A percentile compares a stretch with the other conserved stretches of the same genome.
phyloP scores from a whole-genome alignment of 1,284 basidiomycete genomes.

The Thelephora terrestris region DNA sequence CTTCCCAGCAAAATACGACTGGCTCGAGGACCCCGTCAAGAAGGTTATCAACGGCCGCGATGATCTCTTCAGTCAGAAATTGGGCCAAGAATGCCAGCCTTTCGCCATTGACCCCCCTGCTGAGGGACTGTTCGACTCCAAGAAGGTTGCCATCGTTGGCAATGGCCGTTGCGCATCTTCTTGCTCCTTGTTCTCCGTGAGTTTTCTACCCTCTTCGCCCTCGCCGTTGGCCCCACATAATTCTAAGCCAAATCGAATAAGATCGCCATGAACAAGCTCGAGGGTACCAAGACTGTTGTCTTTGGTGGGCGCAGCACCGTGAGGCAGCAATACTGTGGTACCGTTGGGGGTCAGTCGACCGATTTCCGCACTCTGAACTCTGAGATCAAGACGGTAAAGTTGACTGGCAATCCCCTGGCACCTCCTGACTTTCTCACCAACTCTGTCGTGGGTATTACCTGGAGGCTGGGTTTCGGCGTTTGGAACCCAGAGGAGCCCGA shows the following conservation, averaged over 20 bases:
- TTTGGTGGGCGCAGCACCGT: constrained; percentile 40
- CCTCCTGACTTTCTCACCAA: constrained; percentile 25
- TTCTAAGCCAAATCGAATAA: constrained; percentile 14
- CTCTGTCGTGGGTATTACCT: constrained; percentile 49
- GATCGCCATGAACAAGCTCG: constrained; percentile 51
- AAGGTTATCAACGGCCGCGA: constrained; percentile 34
- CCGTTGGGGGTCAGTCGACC: constrained; percentile 49
- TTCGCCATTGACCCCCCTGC: constrained; percentile 33
- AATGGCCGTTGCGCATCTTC: constrained; percentile 46
- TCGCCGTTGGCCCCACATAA: constrained; percentile 3
- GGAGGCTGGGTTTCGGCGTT: constrained; percentile 51
- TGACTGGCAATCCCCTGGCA: neutral
- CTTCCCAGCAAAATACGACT: constrained; percentile 33
- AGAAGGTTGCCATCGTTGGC: constrained; percentile 44
- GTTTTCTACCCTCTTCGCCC: constrained; percentile 16
- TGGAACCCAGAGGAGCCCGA: constrained; percentile 40
- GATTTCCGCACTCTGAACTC: constrained; percentile 47
- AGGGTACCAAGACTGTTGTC: constrained; percentile 46
- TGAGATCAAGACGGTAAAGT: constrained; percentile 38
- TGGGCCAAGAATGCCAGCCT: constrained; percentile 50
- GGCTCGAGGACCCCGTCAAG: constrained; percentile 33
- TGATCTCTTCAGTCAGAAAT: constrained; percentile 41
- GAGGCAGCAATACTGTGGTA: constrained; percentile 49
- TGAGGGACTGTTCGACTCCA: constrained; percentile 39
- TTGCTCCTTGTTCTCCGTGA: constrained; percentile 49